Percentiles rank a stretch among this genome's conserved stretches.
Evolutionary conservation across 192 early-diverging fungal species (phyloP).

Genomic region (Backusella psychrophila): DNA sequence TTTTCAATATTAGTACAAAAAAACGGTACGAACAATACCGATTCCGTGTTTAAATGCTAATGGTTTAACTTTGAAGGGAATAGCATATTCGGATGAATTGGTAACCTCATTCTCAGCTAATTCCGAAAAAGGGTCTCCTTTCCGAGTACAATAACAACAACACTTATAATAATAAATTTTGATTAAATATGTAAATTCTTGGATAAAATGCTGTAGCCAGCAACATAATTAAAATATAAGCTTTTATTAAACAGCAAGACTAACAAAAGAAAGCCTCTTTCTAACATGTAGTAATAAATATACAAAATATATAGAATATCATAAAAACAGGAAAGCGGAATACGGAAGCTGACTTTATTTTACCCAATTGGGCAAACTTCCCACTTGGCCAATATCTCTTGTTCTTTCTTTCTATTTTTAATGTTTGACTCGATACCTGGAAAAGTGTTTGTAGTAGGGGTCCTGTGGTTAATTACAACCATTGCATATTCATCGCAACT

Average conservation of each 20-base stretch:
- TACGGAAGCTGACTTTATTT: neutral
- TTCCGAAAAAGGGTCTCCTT: neutral
- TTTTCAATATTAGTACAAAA: neutral
- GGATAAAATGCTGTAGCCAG: too few species aligned
- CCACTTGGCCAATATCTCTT: neutral
- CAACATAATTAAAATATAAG: neutral
- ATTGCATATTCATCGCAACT: slow-evolving; percentile 40
- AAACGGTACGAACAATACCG: neutral
- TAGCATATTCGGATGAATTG: neutral
- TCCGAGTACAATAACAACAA: neutral
- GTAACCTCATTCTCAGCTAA: neutral
- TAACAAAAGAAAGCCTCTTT: neutral
- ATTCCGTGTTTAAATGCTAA: neutral
- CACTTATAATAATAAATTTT: too few species aligned
- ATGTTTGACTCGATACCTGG: slow-evolving; percentile 32
- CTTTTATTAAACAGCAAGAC: neutral
- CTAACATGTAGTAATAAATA: neutral
- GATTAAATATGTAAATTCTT: too few species aligned
- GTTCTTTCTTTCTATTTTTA: neutral
- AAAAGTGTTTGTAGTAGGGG: slow-evolving; percentile 32
- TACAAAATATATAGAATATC: neutral
- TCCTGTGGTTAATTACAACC: slow-evolving; percentile 19
- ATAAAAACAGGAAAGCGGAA: neutral
- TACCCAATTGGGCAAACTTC: neutral
- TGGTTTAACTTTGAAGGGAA: neutral